A percentile compares a stretch with the other conserved stretches of the same genome.
Evolutionary conservation across 257 asterid species (phyloP).

Genomic region (Verbascum thapsus): DNA sequence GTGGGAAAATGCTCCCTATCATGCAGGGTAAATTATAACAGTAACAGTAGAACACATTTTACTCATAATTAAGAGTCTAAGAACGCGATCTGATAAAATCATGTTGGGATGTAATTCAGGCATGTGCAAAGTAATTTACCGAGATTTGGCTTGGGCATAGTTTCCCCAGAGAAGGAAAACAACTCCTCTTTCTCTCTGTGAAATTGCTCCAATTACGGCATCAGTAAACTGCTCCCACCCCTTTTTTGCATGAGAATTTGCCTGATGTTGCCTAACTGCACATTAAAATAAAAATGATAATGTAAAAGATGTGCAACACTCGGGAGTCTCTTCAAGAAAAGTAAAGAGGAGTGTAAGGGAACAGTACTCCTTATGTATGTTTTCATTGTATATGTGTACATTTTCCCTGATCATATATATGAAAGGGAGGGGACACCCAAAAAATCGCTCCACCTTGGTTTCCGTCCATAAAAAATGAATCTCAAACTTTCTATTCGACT

Average conservation of each 20-base stretch:
- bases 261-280: constrained; percentile 87
- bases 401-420: no score
- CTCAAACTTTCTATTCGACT: neutral
- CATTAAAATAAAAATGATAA: constrained; percentile 15
- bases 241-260: constrained; percentile 91
- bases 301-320: no score
- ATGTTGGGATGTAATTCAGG: neutral
- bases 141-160: constrained; percentile 88
- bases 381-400: no score
- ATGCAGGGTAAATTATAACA: neutral
- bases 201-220: constrained; percentile 80
- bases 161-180: constrained; percentile 99
- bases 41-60: no score
- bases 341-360: no score
- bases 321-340: no score
- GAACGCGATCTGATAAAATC: neutral
- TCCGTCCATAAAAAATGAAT: neutral
- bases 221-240: constrained; percentile 99
- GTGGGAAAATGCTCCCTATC: neutral
- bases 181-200: constrained; percentile 77
- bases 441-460: no score
- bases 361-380: no score
- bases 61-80: neutral
- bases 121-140: constrained; percentile 42
- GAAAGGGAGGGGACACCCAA: no score